These are phyloP conservation scores for Daldinia sp. DNA, from an alignment of 2,329 filamentous ascomycete genomes.

Conservation along the genomic window DNA sequence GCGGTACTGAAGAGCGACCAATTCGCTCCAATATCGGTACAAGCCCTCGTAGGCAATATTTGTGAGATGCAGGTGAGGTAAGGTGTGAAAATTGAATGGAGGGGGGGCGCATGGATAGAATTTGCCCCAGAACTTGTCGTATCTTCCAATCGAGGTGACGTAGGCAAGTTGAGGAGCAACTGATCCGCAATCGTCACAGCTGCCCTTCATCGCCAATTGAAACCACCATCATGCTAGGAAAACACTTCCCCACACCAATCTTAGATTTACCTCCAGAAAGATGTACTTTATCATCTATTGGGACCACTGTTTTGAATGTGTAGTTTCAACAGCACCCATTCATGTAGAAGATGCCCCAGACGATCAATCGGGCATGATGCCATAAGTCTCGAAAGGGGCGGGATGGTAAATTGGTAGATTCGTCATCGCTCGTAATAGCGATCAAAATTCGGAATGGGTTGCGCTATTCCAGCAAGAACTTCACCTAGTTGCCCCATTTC, in stretches of 20 bases:
- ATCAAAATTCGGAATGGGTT: conserved; percentile 13
- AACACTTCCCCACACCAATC: conserved; percentile 19
- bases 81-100: conserved; percentile 20
- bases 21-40: conserved; percentile 22
- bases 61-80: conserved; percentile 15
- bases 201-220: conserved; percentile 15
- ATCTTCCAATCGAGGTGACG: conserved; percentile 7
- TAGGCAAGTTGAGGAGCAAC: conserved; percentile 20
- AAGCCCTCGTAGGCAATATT: conserved; percentile 20
- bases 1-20: conserved; percentile 20
- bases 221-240: conserved; percentile 22
- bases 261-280: conserved; percentile 21
- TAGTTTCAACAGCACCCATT: conserved; percentile 19
- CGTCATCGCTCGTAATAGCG: conserved; percentile 15
- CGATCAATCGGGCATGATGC: conserved; percentile 5
- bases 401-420: conserved; percentile 9
- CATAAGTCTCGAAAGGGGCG: conserved; percentile 7
- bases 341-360: conserved; percentile 8
- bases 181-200: conserved; percentile 10
- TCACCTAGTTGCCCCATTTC: conserved; percentile 44
- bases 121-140: conserved; percentile 16
- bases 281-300: conserved; percentile 23
- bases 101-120: no score
- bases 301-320: conserved; percentile 15
- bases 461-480: conserved; percentile 4